These are phyloP conservation scores for Fomitopsis pinicola DNA, from an alignment of 1,284 basidiomycete species.

Conservation along the genomic window DNA sequence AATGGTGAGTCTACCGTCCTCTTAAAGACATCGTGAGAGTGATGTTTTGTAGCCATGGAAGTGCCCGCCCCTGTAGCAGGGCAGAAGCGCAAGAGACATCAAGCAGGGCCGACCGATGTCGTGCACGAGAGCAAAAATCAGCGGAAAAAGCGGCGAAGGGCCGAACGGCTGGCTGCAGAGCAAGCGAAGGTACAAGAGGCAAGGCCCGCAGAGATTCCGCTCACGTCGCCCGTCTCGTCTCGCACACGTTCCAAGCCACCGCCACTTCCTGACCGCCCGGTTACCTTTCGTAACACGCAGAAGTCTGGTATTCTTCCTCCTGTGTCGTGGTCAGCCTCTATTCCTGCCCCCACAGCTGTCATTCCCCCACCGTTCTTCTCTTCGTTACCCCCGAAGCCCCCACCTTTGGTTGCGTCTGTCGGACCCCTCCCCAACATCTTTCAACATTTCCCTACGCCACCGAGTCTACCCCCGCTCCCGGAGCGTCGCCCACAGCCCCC, in stretches of 20 bases:
- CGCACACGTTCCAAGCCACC: background rate
- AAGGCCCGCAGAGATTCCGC: background rate
- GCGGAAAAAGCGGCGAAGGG: constrained; percentile 18
- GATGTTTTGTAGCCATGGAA: background rate
- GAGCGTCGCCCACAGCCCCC: background rate
- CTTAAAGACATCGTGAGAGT: background rate
- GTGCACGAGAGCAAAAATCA: constrained; percentile 10
- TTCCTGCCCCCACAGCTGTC: background rate
- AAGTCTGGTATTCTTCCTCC: constrained; percentile 1
- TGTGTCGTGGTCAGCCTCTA: constrained; percentile 1
- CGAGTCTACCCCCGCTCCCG: background rate
- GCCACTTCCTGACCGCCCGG: background rate
- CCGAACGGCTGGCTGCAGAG: constrained; percentile 7
- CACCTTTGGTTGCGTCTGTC: background rate
- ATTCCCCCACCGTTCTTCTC: background rate
- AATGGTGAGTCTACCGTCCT: background rate
- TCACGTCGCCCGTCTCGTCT: background rate
- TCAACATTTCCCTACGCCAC: background rate
- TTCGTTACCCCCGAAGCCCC: background rate
- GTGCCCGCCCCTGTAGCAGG: background rate
- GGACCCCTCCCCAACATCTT: background rate
- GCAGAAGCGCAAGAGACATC: constrained; percentile 19
- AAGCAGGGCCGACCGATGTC: background rate
- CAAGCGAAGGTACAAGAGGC: background rate
- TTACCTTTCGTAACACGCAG: background rate